Percentiles rank a stretch among this genome's conserved stretches.
Evolutionary conservation across 129 eudicot species (phyloP).

Genomic region (Lactuca saligna): DNA sequence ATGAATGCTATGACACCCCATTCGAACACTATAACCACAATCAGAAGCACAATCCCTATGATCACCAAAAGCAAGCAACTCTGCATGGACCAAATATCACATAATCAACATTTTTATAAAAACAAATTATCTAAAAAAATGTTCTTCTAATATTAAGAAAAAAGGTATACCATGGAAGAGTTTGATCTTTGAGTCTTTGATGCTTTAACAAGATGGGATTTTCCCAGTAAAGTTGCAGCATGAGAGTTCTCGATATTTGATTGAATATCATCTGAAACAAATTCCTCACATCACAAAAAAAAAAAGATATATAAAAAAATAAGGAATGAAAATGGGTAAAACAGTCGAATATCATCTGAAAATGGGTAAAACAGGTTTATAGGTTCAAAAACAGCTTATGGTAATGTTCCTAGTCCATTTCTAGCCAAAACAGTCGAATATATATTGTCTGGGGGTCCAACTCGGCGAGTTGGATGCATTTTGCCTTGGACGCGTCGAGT

Average conservation of each 20-base stretch:
- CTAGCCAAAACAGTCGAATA: no score
- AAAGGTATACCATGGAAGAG: slow-evolving; percentile 75
- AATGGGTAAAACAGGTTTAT: no score
- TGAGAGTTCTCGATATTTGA: slow-evolving; percentile 76
- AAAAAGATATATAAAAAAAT: neutral
- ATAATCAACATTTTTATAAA: neutral
- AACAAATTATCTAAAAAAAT: neutral
- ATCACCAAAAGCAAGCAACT: slow-evolving; percentile 91
- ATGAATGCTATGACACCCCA: no score
- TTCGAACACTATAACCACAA: slow-evolving; percentile 50
- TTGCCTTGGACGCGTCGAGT: no score
- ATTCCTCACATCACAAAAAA: neutral
- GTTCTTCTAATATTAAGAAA: neutral
- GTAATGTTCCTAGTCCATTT: no score
- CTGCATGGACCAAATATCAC: slow-evolving; percentile 42
- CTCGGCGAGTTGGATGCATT: no score
- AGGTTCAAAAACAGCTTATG: no score
- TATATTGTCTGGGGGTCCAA: no score
- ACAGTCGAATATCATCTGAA: no score
- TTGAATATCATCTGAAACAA: slow-evolving; percentile 75
- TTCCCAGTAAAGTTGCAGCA: slow-evolving; percentile 89
- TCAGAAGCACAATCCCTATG: slow-evolving; percentile 81
- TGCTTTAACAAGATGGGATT: slow-evolving; percentile 81
- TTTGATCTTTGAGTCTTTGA: slow-evolving; percentile 82
- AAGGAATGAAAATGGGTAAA: neutral